Conservation (phyloP, 495 filamentous ascomycete species). For the Astrocystis sublimbata region DNA sequence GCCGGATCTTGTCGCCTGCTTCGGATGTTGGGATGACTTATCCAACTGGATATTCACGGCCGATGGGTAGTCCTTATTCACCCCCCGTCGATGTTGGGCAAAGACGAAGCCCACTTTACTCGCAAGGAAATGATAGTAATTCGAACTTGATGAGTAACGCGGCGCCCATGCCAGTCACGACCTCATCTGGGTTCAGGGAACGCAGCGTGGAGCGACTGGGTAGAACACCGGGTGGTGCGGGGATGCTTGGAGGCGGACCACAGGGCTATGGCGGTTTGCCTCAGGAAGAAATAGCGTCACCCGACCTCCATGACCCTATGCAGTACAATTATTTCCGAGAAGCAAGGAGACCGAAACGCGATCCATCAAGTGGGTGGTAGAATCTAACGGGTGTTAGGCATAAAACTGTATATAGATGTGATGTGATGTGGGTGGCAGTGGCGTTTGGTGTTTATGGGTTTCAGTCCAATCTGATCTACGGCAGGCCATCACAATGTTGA, state of each 20-base stretch:
- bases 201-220: slow-evolving; percentile 32
- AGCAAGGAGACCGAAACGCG: slow-evolving; percentile 24
- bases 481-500: slow-evolving; percentile 12
- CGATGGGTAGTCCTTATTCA: slow-evolving; percentile 25
- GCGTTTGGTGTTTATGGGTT: slow-evolving; percentile 13
- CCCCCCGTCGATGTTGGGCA: slow-evolving; percentile 11
- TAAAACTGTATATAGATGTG: slow-evolving; percentile 11
- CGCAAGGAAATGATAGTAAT: slow-evolving; percentile 45
- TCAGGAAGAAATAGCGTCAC: slow-evolving; percentile 36
- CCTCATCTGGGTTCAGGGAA: slow-evolving; percentile 42
- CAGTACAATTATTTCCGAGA: slow-evolving; percentile 42
- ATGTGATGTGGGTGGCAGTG: not conserved
- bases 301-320: slow-evolving; percentile 39
- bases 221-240: slow-evolving; percentile 35
- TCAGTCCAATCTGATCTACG: slow-evolving; percentile 12
- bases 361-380: slow-evolving; percentile 15
- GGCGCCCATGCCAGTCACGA: slow-evolving; percentile 44
- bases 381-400: not conserved
- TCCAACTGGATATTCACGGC: slow-evolving; percentile 28
- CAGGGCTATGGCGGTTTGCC: slow-evolving; percentile 55
- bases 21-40: slow-evolving; percentile 32
- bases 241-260: slow-evolving; percentile 53
- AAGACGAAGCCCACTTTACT: slow-evolving; percentile 42
- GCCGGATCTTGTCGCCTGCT: slow-evolving; percentile 23
- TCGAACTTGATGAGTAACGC: slow-evolving; percentile 46